These are phyloP conservation scores for Aphanomyces invadans DNA, from an alignment of 352 stramenopile genomes.

Conservation along the genomic window DNA sequence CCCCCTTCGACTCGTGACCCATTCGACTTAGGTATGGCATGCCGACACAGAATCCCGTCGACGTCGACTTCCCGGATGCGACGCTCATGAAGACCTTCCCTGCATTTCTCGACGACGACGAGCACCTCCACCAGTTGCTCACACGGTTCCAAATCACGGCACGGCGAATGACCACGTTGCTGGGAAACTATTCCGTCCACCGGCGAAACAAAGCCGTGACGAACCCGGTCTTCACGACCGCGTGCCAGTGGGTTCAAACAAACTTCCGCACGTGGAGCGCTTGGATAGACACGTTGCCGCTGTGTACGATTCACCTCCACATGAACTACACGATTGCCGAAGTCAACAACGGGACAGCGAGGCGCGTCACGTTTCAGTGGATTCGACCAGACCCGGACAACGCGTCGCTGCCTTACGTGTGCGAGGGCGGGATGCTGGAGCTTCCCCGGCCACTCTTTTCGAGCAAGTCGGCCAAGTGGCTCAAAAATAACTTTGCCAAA, in stretches of 20 bases:
- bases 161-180: constrained; percentile 35
- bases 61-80: constrained; percentile 38
- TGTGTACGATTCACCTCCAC: constrained; percentile 33
- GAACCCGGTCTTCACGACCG: constrained; percentile 34
- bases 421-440: constrained; percentile 32
- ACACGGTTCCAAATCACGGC: constrained; percentile 32
- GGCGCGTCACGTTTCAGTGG: constrained; percentile 37
- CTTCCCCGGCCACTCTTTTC: constrained; percentile 33
- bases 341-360: constrained; percentile 24
- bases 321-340: constrained; percentile 26
- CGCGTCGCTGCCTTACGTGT: constrained; percentile 31
- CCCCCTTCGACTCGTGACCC: no score
- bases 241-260: constrained; percentile 43
- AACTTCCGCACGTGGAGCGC: constrained; percentile 51
- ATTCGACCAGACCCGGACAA: constrained; percentile 33
- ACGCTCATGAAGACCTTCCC: constrained; percentile 33
- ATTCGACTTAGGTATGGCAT: constrained; percentile 24
- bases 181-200: constrained; percentile 28
- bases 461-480: constrained; percentile 34
- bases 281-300: constrained; percentile 36
- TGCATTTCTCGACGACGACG: background rate
- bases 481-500: constrained; percentile 28
- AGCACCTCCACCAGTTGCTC: constrained; percentile 24
- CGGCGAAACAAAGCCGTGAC: constrained; percentile 10
- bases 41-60: constrained; percentile 37